Evolutionary conservation across 495 filamentous ascomycete genomes (phyloP).

Genomic region (Aspergillus olivimuriae): DNA sequence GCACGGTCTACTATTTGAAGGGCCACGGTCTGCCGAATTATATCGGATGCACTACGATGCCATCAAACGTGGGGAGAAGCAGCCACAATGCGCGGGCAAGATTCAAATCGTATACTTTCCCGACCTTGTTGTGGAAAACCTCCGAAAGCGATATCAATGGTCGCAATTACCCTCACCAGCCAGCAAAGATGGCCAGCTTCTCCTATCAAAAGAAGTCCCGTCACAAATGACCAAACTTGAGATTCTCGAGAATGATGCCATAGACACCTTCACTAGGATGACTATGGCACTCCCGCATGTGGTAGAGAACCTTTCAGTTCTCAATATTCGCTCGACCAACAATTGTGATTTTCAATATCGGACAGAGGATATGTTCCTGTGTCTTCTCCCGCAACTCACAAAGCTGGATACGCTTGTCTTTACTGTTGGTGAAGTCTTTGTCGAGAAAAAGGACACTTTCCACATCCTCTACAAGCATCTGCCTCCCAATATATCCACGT

Average conservation of each 20-base stretch:
- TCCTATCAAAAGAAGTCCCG: background rate
- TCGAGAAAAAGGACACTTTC: slow-evolving; percentile 9
- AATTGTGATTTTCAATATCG: slow-evolving; percentile 12
- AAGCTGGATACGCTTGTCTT: slow-evolving; percentile 16
- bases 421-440: slow-evolving; percentile 20
- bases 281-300: slow-evolving; percentile 16
- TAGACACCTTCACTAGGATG: slow-evolving; percentile 19
- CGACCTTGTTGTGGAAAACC: slow-evolving; percentile 3
- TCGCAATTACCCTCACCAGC: slow-evolving; percentile 5
- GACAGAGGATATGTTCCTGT: slow-evolving; percentile 4
- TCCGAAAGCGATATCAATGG: slow-evolving; percentile 4
- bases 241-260: slow-evolving; percentile 21
- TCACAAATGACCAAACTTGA: slow-evolving; percentile 13
- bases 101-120: slow-evolving; percentile 12
- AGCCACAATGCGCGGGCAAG: slow-evolving; percentile 8
- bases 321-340: slow-evolving; percentile 18
- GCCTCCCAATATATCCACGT: slow-evolving; percentile 13
- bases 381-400: slow-evolving; percentile 9
- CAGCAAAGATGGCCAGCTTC: background rate
- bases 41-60: slow-evolving; percentile 1
- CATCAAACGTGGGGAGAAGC: slow-evolving; percentile 11
- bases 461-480: slow-evolving; percentile 11
- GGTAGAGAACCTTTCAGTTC: slow-evolving; percentile 10
- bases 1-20: slow-evolving; percentile 19
- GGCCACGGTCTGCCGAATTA: slow-evolving; percentile 12